Conservation (phyloP, 2,329 filamentous ascomycete genomes). For the Phoma sp. region DNA sequence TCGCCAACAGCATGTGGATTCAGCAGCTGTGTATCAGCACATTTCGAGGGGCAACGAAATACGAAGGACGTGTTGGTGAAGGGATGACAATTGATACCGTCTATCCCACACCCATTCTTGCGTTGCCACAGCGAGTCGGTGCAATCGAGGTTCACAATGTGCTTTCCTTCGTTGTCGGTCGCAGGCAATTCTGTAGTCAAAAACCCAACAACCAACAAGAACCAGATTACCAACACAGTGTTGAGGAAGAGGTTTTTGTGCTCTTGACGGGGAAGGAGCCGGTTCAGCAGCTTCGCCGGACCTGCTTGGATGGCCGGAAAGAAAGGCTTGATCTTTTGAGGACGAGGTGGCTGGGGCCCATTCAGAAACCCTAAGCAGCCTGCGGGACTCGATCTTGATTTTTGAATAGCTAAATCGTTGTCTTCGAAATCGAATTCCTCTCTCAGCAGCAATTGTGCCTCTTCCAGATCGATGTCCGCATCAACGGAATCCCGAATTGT, state of each 20-base stretch:
- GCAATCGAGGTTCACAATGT: conserved; percentile 71
- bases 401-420: conserved; percentile 5
- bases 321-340: conserved; percentile 55
- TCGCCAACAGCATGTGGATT: conserved; percentile 77
- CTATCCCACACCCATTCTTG: conserved; percentile 74
- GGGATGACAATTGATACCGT: conserved; percentile 76
- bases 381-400: neutral
- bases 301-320: conserved; percentile 70
- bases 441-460: conserved; percentile 33
- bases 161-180: conserved; percentile 67
- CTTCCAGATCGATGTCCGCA: conserved; percentile 29
- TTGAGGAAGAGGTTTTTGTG: conserved; percentile 64
- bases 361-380: conserved; percentile 43
- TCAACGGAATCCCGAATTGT: conserved; percentile 11
- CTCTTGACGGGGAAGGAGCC: conserved; percentile 60
- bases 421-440: conserved; percentile 39
- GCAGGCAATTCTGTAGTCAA: conserved; percentile 64
- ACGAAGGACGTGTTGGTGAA: conserved; percentile 72
- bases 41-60: conserved; percentile 77
- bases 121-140: conserved; percentile 71
- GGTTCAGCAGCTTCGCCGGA: conserved; percentile 64
- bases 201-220: conserved; percentile 69
- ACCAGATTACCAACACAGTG: conserved; percentile 67
- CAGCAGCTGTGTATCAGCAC: conserved; percentile 66
- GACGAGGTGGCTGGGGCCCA: conserved; percentile 52